These are phyloP conservation scores for Fagopyrum esculentum DNA, from an alignment of 148 eudicot species.

Conservation along the genomic window DNA sequence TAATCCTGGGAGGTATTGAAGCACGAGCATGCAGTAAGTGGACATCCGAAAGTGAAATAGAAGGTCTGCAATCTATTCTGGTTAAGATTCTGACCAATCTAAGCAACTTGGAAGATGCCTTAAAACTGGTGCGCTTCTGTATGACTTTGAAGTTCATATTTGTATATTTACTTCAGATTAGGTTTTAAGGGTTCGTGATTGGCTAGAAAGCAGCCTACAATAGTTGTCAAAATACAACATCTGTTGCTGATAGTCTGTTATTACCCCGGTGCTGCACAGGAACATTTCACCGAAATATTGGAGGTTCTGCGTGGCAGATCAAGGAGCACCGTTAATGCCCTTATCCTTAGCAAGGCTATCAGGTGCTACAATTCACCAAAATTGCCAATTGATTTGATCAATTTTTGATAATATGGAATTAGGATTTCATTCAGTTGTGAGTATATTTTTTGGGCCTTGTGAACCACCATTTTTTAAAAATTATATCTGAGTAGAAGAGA, in stretches of 20 bases:
- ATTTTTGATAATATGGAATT: neutral
- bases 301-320: slow-evolving; percentile 61
- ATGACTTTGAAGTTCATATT: neutral
- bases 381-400: neutral
- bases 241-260: neutral
- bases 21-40: slow-evolving; percentile 38
- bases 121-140: slow-evolving; percentile 42
- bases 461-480: neutral
- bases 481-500: neutral
- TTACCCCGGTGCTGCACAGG: slow-evolving; percentile 25
- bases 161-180: neutral
- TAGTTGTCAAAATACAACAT: neutral
- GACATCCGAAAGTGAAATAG: slow-evolving; percentile 39
- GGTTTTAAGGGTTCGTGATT: too few relatives aligned
- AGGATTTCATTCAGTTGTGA: neutral
- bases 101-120: slow-evolving; percentile 38
- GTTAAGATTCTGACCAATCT: slow-evolving; percentile 48
- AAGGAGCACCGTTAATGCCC: slow-evolving; percentile 39
- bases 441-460: neutral
- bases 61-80: slow-evolving; percentile 53
- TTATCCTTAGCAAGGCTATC: slow-evolving; percentile 49
- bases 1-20: slow-evolving; percentile 41
- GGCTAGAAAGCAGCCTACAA: neutral
- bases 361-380: slow-evolving; percentile 30
- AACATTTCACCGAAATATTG: slow-evolving; percentile 48